A percentile compares a stretch with the other conserved stretches of the same genome.
These are phyloP conservation scores for Suillus variegatus DNA, from an alignment of 768 basidiomycete species.

Conservation along the genomic window DNA sequence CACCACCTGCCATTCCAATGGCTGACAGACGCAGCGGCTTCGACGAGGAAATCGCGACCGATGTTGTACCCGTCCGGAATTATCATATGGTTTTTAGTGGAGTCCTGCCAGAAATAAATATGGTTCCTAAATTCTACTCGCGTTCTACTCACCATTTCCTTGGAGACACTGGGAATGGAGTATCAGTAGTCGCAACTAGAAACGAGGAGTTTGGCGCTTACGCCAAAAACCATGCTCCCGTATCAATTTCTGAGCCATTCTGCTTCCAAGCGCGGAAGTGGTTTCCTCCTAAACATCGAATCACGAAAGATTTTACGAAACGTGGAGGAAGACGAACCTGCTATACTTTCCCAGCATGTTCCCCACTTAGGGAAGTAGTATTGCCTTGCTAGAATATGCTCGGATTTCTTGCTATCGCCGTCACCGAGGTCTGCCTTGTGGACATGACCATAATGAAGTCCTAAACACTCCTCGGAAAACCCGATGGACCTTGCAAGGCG, in stretches of 20 bases:
- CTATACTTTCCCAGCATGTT: conserved; percentile 86
- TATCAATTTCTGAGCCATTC: conserved; percentile 71
- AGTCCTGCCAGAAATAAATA: conserved; percentile 40
- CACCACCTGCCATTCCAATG: conserved; percentile 69
- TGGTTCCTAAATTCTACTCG: background rate
- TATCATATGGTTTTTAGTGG: conserved; percentile 69
- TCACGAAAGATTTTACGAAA: conserved; percentile 6
- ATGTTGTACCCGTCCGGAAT: conserved; percentile 78
- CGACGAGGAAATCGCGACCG: conserved; percentile 79
- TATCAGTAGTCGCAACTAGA: conserved; percentile 2
- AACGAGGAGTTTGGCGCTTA: conserved; percentile 33
- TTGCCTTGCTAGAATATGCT: conserved; percentile 76
- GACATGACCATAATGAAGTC: conserved; percentile 71
- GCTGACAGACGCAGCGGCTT: conserved; percentile 59
- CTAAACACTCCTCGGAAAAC: conserved; percentile 81
- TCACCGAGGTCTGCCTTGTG: conserved; percentile 86
- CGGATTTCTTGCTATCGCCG: conserved; percentile 67
- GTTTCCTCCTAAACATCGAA: conserved; percentile 60
- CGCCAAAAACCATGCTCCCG: conserved; percentile 87
- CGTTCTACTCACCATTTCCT: conserved; percentile 53
- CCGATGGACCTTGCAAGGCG: conserved; percentile 62
- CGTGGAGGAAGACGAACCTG: conserved; percentile 40
- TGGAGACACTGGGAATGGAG: conserved; percentile 55
- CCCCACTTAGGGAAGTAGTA: conserved; percentile 78
- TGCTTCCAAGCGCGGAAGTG: conserved; percentile 91